A percentile compares a stretch with the other conserved stretches of the same genome.
phyloP scores from a whole-genome alignment of 257 asterid genomes.

The Przewalskia tangutica region DNA sequence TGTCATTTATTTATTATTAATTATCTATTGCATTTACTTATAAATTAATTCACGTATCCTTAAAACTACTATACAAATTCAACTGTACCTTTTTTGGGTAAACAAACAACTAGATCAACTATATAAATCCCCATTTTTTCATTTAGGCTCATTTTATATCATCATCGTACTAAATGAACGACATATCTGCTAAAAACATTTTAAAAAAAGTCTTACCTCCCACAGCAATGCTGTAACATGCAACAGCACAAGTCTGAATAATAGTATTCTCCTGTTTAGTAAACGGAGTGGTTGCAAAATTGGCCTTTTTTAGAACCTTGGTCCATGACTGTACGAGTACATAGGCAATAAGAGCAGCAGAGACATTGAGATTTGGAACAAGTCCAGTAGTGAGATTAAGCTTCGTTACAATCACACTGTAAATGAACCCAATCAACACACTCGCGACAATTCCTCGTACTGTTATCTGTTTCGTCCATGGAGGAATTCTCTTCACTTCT shows the following conservation, averaged over 20 bases:
- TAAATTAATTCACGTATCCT: too few relatives aligned
- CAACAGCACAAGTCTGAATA: conserved; percentile 27
- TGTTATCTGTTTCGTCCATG: conserved; percentile 21
- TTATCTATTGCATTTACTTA: too few relatives aligned
- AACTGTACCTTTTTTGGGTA: too few relatives aligned
- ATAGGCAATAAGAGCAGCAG: conserved; percentile 24
- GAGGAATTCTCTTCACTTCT: conserved; percentile 22
- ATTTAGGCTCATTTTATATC: neutral
- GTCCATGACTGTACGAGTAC: conserved; percentile 16
- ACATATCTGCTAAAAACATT: neutral
- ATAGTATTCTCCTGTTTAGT: conserved; percentile 24
- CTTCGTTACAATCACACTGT: conserved; percentile 20
- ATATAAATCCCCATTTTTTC: neutral
- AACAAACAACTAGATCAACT: neutral
- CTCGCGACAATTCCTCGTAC: conserved; percentile 18
- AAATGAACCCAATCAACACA: conserved; percentile 12
- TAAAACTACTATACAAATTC: too few relatives aligned
- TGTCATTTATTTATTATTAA: too few relatives aligned
- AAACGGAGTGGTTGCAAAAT: conserved; percentile 10
- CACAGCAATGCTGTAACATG: conserved; percentile 22
- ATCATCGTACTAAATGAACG: neutral
- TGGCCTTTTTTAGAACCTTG: conserved; percentile 11
- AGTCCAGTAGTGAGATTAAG: conserved; percentile 21
- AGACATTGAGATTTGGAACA: conserved; percentile 21
- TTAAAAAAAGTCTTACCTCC: conserved; percentile 7